Evolutionary conservation across 805 yeast genomes (phyloP).

Genomic region (Isabelozyma gotoi): DNA sequence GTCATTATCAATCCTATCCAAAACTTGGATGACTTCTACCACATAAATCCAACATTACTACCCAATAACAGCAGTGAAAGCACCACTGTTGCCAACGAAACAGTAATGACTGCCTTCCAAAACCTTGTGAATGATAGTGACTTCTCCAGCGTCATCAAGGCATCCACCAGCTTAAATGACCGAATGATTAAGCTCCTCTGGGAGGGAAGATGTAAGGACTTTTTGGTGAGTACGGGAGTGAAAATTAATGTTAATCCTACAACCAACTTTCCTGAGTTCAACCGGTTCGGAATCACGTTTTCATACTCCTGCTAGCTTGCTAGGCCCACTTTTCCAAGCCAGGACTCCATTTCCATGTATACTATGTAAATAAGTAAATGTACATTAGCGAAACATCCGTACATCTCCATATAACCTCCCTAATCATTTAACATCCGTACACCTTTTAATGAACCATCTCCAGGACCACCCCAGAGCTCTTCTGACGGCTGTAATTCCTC

Average conservation of each 20-base stretch:
- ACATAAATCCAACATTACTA: constrained; percentile 23
- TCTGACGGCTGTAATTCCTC: too few species aligned
- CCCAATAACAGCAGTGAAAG: constrained; percentile 5
- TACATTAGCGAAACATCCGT: not conserved
- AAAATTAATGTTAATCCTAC: constrained; percentile 41
- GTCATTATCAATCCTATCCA: constrained; percentile 23
- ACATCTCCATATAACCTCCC: not conserved
- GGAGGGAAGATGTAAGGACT: constrained; percentile 86
- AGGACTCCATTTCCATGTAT: not conserved
- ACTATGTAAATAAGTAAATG: not conserved
- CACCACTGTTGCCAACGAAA: constrained; percentile 19
- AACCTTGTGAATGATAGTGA: constrained; percentile 50
- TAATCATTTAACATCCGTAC: not conserved
- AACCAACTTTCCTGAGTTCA: constrained; percentile 46
- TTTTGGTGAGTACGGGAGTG: constrained; percentile 74
- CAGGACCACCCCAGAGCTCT: too few species aligned
- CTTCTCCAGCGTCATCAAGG: constrained; percentile 70
- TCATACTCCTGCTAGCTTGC: constrained; percentile 63
- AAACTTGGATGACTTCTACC: constrained; percentile 22
- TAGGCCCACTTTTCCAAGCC: too few species aligned
- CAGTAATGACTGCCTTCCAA: constrained; percentile 53
- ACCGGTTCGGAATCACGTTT: constrained; percentile 57
- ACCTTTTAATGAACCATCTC: not conserved
- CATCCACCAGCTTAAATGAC: constrained; percentile 68
- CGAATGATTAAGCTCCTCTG: constrained; percentile 65